phyloP scores from a whole-genome alignment of 345 rosid genomes.

The Balakata baccata region DNA sequence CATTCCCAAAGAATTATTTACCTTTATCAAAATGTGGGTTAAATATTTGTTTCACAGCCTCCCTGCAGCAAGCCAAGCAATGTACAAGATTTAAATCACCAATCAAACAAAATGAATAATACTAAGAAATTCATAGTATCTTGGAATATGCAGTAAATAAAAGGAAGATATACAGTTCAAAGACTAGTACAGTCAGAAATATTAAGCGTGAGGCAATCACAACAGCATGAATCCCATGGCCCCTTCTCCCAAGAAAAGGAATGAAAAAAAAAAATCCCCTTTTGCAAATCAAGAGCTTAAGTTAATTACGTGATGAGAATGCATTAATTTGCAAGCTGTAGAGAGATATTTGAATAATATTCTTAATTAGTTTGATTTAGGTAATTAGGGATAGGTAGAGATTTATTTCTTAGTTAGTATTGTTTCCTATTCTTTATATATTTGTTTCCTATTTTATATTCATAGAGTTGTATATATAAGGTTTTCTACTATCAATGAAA shows the following conservation, averaged over 20 bases:
- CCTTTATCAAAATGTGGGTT: slow-evolving; percentile 61
- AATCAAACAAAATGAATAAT: not conserved
- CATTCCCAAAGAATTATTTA: slow-evolving; percentile 33
- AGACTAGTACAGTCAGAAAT: not conserved
- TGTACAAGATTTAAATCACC: slow-evolving; percentile 8
- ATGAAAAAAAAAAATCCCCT: not conserved
- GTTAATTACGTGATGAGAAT: not conserved
- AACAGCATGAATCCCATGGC: not conserved
- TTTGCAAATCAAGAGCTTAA: not conserved
- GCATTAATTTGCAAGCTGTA: not conserved
- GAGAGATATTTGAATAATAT: too few relatives aligned
- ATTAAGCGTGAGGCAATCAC: not conserved
- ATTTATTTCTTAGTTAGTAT: too few relatives aligned
- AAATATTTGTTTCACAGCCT: slow-evolving; percentile 55
- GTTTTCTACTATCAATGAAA: too few relatives aligned
- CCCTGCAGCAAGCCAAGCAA: slow-evolving; percentile 40
- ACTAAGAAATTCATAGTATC: slow-evolving; percentile 1
- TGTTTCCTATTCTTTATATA: too few relatives aligned
- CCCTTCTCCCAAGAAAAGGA: not conserved
- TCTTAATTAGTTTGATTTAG: too few relatives aligned
- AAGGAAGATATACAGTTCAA: not conserved
- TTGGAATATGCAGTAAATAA: not conserved
- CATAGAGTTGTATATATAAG: too few relatives aligned
- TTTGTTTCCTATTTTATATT: too few relatives aligned
- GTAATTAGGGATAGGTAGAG: too few relatives aligned